Base-by-base conservation (phyloP, 2,329 filamentous ascomycete species). In the Ophiocordyceps sinensis region DNA sequence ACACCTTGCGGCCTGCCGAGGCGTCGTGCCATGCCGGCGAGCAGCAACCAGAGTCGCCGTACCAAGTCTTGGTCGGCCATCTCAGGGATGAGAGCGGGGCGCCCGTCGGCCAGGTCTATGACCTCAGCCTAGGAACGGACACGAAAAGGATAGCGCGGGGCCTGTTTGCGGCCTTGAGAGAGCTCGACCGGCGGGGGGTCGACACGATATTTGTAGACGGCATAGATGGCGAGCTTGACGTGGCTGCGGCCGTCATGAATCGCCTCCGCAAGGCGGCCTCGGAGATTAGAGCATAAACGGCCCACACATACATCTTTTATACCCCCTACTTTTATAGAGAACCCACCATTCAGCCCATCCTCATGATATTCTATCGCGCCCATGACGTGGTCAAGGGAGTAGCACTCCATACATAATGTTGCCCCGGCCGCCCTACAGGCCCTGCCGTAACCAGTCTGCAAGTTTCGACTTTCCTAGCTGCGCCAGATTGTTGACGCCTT, bases 401-500 rank as follows among this genome's bases (percentile, higher is more conserved):
- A 13, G 7, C 4, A n/a, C 13, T n/a, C 31, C 12, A 13, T n/a
- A 10, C 12, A 13, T n/a, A 10, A 17, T 17, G 15, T 15, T 5
- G 7, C 32, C 30, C 32, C 15, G 1, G 9, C n/a, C 32, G 19
- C 28, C 34, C 70, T 65, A 86, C 61, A 87, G 63, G 17, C 85
- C 83, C 63, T 93, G 85, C 59, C 89, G 78, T 71, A 95, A 71
- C 73, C 87, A 82, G 65, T 95, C 88, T 36, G 85, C 83, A 57
- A 94, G 65, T 65, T 94, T 89, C 54, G 82, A 81, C 71, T 91
- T 93, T 59, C 88, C 89, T 60, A 95, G 82, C 61, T 94, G 85
- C 63, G 88, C 91, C 50, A 89, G 71, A 66, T 94, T 95, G 64
- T 94, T 79, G 61, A 96, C 77, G 39, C 89, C 89, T 64, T 95